phyloP scores from a whole-genome alignment of 441 rosid species.

The California macrophylla region DNA sequence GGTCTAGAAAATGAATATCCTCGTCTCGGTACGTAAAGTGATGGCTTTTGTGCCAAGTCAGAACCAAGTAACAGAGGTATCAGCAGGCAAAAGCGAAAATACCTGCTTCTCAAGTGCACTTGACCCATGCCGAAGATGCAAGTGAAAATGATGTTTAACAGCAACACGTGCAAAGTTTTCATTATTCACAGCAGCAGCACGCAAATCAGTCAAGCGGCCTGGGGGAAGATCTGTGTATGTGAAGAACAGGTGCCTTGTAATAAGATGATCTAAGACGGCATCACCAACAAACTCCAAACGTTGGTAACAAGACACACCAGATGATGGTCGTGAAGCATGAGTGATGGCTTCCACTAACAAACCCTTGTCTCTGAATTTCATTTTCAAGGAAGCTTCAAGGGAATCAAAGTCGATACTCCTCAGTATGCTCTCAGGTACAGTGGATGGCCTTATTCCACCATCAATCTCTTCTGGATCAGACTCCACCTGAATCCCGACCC shows the following conservation, averaged over 20 bases:
- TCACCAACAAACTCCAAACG: constrained; percentile 95
- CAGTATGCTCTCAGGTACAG: constrained; percentile 66
- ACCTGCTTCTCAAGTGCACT: constrained; percentile 92
- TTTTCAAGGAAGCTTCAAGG: constrained; percentile 60
- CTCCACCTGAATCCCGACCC: constrained; percentile 88
- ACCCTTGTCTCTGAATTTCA: constrained; percentile 50
- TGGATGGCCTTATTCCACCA: constrained; percentile 28
- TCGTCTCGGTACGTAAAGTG: not conserved
- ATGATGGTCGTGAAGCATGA: constrained; percentile 95
- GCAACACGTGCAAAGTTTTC: constrained; percentile 98
- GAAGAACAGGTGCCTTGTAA: constrained; percentile 85
- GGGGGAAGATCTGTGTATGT: constrained; percentile 88
- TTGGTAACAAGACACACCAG: constrained; percentile 93
- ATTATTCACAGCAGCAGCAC: constrained; percentile 99
- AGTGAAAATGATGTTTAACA: constrained; percentile 85
- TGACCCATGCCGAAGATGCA: constrained; percentile 90
- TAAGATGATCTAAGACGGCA: constrained; percentile 95
- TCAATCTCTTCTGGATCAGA: constrained; percentile 60
- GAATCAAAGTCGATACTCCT: constrained; percentile 73
- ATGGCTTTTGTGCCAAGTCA: too few relatives aligned
- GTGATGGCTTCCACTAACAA: constrained; percentile 85
- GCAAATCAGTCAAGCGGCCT: constrained; percentile 91
- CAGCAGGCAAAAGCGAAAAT: constrained; percentile 11
- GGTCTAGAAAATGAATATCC: not conserved
- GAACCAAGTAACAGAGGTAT: not conserved